Evolutionary conservation across 2,329 filamentous ascomycete species (phyloP).

Genomic region (Sporothrix mexicana): DNA sequence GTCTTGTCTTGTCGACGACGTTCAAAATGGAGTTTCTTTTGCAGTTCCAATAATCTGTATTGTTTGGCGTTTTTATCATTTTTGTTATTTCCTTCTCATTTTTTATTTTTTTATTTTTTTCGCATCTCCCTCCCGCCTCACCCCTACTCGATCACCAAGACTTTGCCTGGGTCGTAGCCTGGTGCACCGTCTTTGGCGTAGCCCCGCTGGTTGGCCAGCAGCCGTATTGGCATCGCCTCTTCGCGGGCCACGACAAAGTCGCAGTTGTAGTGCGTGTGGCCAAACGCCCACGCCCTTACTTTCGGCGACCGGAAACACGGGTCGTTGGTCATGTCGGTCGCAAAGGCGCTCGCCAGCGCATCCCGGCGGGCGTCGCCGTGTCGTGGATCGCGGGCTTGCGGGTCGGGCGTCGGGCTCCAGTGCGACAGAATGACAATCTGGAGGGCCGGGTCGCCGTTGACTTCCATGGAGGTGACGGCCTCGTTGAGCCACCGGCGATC

Average conservation of each 20-base stretch:
- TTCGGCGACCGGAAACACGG: constrained; percentile 45
- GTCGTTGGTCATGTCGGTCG: constrained; percentile 48
- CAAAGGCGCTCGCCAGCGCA: constrained; percentile 45
- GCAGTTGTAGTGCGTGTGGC: constrained; percentile 57
- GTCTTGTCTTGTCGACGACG: background rate
- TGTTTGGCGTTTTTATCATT: background rate
- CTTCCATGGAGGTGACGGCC: constrained; percentile 43
- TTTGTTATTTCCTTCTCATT: too few species aligned
- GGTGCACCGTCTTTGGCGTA: constrained; percentile 45
- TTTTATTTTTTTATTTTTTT: background rate
- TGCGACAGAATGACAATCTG: constrained; percentile 52
- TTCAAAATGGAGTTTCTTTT: too few species aligned
- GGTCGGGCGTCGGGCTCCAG: constrained; percentile 49
- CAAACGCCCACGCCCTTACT: constrained; percentile 55
- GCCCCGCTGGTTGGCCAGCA: constrained; percentile 40
- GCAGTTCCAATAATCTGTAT: background rate
- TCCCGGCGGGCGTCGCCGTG: constrained; percentile 42
- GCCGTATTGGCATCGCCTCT: constrained; percentile 41
- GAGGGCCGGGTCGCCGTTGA: constrained; percentile 32
- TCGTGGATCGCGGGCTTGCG: constrained; percentile 45
- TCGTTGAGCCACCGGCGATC: constrained; percentile 55
- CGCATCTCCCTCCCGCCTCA: too few species aligned
- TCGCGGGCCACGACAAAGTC: constrained; percentile 43
- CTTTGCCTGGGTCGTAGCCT: constrained; percentile 46
- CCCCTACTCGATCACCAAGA: background rate